These are phyloP conservation scores for Apiospora marii DNA, from an alignment of 2,329 filamentous ascomycete genomes.

Conservation along the genomic window DNA sequence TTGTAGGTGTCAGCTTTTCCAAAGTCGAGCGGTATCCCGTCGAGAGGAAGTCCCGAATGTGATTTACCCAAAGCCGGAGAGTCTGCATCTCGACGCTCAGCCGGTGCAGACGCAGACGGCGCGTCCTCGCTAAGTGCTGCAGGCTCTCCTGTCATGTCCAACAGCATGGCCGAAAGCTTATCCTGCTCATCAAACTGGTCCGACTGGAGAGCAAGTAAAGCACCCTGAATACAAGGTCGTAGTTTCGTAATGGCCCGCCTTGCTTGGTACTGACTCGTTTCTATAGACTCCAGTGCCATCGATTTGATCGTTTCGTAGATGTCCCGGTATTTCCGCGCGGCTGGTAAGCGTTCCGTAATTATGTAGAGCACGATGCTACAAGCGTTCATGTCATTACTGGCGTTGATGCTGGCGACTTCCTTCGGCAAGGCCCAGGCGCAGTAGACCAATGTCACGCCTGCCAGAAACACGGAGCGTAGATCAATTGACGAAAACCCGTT, in stretches of 20 bases:
- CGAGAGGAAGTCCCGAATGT: constrained; percentile 20
- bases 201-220: constrained; percentile 16
- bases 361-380: constrained; percentile 37
- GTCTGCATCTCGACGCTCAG: background rate
- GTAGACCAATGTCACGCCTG: constrained; percentile 43
- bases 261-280: constrained; percentile 25
- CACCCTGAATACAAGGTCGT: constrained; percentile 22
- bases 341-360: constrained; percentile 34
- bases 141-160: constrained; percentile 25
- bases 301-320: constrained; percentile 28
- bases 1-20: constrained; percentile 24
- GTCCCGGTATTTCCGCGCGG: constrained; percentile 27
- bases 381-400: constrained; percentile 40
- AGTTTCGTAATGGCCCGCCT: constrained; percentile 24
- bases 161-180: constrained; percentile 26
- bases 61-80: background rate
- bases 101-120: background rate
- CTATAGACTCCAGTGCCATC: constrained; percentile 28
- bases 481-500: constrained; percentile 41
- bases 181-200: constrained; percentile 9
- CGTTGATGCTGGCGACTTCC: constrained; percentile 33
- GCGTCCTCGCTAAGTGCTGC: background rate
- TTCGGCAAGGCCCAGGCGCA: constrained; percentile 39
- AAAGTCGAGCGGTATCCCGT: constrained; percentile 27
- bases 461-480: constrained; percentile 39